Evolutionary conservation across 75 land plant genomes (phyloP).

Genomic region (Adiantum capillusveneris): DNA sequence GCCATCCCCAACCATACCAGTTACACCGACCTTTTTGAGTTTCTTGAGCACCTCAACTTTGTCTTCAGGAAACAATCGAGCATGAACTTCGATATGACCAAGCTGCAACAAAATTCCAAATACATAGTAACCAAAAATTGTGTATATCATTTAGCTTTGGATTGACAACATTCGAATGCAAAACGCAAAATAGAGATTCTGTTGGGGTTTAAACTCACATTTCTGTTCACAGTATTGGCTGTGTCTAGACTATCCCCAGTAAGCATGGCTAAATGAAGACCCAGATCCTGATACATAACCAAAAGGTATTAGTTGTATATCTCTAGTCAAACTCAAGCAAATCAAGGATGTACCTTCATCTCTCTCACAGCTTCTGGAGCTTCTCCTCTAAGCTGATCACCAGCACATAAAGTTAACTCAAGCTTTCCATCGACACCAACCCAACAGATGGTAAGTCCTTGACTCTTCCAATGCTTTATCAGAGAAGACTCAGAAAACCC

Average conservation of each 20-base stretch:
- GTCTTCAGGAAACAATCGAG: constrained; percentile 74
- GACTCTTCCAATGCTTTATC: constrained; percentile 11
- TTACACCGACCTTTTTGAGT: constrained; percentile 40
- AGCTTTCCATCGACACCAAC: constrained; percentile 27
- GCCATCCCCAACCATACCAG: constrained; percentile 91
- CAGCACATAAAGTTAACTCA: constrained; percentile 44
- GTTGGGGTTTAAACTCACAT: too few relatives aligned
- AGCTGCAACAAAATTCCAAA: constrained; percentile 26
- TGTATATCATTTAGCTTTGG: too few relatives aligned
- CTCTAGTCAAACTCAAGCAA: not conserved
- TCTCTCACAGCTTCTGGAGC: constrained; percentile 49
- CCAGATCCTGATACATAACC: constrained; percentile 24
- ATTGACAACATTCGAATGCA: too few relatives aligned
- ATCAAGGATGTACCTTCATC: constrained; percentile 29
- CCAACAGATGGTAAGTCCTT: constrained; percentile 55
- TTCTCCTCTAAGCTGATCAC: constrained; percentile 64
- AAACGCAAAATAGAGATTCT: too few relatives aligned
- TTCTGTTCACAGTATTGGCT: constrained; percentile 42
- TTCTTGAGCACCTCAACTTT: constrained; percentile 36
- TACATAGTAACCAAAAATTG: not conserved
- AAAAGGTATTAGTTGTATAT: not conserved
- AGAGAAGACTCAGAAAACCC: not conserved
- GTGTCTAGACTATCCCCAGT: constrained; percentile 76
- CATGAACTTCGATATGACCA: constrained; percentile 42
- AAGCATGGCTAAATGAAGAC: constrained; percentile 69